Evolutionary conservation across 2,329 filamentous ascomycete genomes (phyloP).

Genomic region (Hypoxylon sp.): DNA sequence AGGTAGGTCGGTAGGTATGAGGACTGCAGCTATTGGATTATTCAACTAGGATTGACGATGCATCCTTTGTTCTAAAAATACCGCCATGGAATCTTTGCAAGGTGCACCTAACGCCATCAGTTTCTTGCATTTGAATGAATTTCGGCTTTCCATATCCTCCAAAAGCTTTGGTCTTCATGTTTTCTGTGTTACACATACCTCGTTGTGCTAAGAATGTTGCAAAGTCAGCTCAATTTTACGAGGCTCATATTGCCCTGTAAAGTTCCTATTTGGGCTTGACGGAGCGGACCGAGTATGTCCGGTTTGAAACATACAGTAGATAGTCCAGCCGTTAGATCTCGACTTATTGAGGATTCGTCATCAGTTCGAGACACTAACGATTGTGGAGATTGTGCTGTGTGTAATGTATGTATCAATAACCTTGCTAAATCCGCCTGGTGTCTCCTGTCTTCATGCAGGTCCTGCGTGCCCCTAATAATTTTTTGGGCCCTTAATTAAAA

Average conservation of each 20-base stretch:
- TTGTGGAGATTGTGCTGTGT: constrained; percentile 26
- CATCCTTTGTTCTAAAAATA: constrained; percentile 1
- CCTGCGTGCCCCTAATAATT: constrained; percentile 21
- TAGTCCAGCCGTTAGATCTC: constrained; percentile 27
- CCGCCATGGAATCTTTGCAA: background rate
- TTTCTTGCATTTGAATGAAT: background rate
- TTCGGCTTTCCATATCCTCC: background rate
- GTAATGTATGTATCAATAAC: constrained; percentile 13
- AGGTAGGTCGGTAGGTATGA: background rate
- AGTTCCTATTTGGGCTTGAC: constrained; percentile 4
- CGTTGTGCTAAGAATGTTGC: constrained; percentile 3
- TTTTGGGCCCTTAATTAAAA: background rate
- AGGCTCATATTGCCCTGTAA: constrained; percentile 4
- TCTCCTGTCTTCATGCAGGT: constrained; percentile 22
- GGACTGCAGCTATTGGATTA: background rate
- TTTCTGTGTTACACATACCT: background rate
- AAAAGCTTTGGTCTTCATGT: background rate
- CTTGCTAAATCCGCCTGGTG: constrained; percentile 7
- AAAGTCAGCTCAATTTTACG: constrained; percentile 15
- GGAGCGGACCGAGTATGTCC: constrained; percentile 17
- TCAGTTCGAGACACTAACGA: constrained; percentile 12
- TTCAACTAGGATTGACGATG: background rate
- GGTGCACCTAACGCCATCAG: background rate
- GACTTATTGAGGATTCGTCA: constrained; percentile 27
- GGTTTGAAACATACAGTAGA: constrained; percentile 34